Conservation (phyloP, 768 basidiomycete genomes). For the Pisolithus tinctorius region DNA sequence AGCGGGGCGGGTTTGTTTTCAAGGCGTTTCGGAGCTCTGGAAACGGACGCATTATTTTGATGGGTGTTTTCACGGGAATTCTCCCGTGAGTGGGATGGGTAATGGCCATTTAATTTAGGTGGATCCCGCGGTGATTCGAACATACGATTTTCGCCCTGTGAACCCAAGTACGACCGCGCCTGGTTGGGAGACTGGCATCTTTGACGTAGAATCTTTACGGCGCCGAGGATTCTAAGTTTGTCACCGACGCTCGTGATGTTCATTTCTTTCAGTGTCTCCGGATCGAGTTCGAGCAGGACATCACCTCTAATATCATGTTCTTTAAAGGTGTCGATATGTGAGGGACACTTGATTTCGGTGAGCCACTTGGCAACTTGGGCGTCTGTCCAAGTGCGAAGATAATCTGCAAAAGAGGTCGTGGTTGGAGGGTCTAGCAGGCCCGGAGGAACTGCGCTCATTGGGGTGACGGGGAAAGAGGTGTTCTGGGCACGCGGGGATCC, state of each 20-base stretch:
- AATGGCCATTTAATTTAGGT: slow-evolving; percentile 3
- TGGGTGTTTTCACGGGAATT: slow-evolving; percentile 13
- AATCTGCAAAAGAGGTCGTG: slow-evolving; percentile 54
- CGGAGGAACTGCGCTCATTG: slow-evolving; percentile 25
- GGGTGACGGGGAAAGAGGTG: slow-evolving; percentile 36
- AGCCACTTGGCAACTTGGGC: slow-evolving; percentile 73
- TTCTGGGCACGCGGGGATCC: slow-evolving; percentile 33
- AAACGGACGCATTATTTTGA: slow-evolving; percentile 20
- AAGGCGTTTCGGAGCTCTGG: slow-evolving; percentile 39
- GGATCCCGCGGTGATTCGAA: slow-evolving; percentile 4
- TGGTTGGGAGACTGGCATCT: slow-evolving; percentile 33
- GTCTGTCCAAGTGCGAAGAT: slow-evolving; percentile 68
- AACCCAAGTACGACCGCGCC: not conserved
- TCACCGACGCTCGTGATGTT: slow-evolving; percentile 87
- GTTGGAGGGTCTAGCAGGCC: slow-evolving; percentile 48
- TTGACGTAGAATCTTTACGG: slow-evolving; percentile 71
- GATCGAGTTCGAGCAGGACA: slow-evolving; percentile 88
- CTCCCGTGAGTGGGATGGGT: slow-evolving; percentile 15
- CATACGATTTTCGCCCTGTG: slow-evolving; percentile 1
- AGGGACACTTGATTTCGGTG: slow-evolving; percentile 63
- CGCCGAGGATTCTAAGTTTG: slow-evolving; percentile 78
- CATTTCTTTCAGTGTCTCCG: slow-evolving; percentile 83
- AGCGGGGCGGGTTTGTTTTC: slow-evolving; percentile 74
- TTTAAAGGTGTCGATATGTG: slow-evolving; percentile 63
- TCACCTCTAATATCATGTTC: slow-evolving; percentile 89